These are phyloP conservation scores for Pythium brassicae DNA, from an alignment of 352 stramenopile species.

Conservation along the genomic window DNA sequence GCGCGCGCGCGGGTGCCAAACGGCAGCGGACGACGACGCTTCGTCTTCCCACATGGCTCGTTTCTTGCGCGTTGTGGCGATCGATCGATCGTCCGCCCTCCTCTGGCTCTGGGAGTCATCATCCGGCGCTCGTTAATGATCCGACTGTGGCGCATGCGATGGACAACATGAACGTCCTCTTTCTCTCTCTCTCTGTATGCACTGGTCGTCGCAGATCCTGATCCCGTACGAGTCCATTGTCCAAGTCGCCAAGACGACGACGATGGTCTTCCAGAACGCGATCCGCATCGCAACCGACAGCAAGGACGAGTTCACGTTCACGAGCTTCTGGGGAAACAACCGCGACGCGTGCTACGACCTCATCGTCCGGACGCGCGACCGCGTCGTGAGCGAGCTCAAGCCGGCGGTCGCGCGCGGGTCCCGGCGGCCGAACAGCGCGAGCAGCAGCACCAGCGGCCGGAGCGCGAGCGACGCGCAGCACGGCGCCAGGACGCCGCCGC, in stretches of 20 bases:
- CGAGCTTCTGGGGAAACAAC: constrained; percentile 82
- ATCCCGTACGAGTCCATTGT: constrained; percentile 85
- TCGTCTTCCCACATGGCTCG: constrained; percentile 6
- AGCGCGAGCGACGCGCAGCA: background rate
- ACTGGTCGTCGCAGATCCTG: constrained; percentile 34
- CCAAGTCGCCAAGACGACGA: constrained; percentile 77
- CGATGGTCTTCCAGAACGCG: constrained; percentile 74
- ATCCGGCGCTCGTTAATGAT: constrained; percentile 1
- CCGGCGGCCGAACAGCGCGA: background rate
- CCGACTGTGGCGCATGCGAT: constrained; percentile 1
- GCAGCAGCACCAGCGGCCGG: background rate
- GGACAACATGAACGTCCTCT: constrained; percentile 4
- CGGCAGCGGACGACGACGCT: too few species aligned
- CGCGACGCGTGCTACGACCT: constrained; percentile 76
- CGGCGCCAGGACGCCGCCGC: background rate
- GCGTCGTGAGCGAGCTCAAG: constrained; percentile 24
- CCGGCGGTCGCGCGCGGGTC: background rate
- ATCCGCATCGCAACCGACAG: constrained; percentile 59
- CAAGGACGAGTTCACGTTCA: constrained; percentile 83
- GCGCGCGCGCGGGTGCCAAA: too few species aligned
- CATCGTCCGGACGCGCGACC: constrained; percentile 60
- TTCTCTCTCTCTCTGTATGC: background rate
- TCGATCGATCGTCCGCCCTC: constrained; percentile 2
- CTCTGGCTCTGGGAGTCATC: constrained; percentile 8
- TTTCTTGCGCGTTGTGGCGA: constrained; percentile 7